Percentiles rank a stretch among this genome's conserved stretches.
These are phyloP conservation scores for Reticulascus tulasneorum DNA, from an alignment of 2,329 filamentous ascomycete genomes.

Conservation along the genomic window DNA sequence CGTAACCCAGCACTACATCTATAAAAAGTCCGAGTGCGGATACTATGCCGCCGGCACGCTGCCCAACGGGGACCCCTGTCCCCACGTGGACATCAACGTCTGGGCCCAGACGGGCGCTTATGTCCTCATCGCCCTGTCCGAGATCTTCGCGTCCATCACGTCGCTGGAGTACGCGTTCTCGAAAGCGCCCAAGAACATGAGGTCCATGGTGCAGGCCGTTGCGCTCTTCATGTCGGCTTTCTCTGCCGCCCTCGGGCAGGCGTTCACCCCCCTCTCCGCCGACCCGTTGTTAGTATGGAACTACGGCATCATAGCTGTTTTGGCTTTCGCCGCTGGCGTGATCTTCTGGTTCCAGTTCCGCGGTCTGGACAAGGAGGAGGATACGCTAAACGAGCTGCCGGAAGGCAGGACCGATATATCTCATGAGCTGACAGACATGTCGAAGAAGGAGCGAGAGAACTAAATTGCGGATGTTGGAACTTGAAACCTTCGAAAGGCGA, in stretches of 20 bases:
- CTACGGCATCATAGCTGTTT: conserved; percentile 62
- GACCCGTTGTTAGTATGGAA: conserved; percentile 73
- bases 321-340: conserved; percentile 58
- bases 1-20: conserved; percentile 58
- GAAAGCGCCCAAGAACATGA: conserved; percentile 74
- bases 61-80: conserved; percentile 25
- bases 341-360: conserved; percentile 68
- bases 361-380: conserved; percentile 60
- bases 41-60: conserved; percentile 25
- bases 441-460: too few relatives aligned
- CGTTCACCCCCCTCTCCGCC: conserved; percentile 31
- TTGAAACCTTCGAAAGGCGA: too few relatives aligned
- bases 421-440: too few relatives aligned
- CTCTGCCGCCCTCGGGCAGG: conserved; percentile 64
- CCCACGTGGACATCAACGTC: conserved; percentile 56
- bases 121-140: conserved; percentile 43
- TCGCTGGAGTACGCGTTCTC: conserved; percentile 72
- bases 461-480: too few relatives aligned
- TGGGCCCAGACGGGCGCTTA: conserved; percentile 53
- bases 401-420: conserved; percentile 29
- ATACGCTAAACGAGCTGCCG: conserved; percentile 58
- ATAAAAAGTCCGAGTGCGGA: conserved; percentile 59
- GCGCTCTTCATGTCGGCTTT: conserved; percentile 68
- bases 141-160: conserved; percentile 48
- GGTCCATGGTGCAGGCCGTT: conserved; percentile 64